Evolutionary conservation across 208 protist species (phyloP), one percentile per base, ranked within the genome.

Genomic region (Strigomonas culicis): DNA sequence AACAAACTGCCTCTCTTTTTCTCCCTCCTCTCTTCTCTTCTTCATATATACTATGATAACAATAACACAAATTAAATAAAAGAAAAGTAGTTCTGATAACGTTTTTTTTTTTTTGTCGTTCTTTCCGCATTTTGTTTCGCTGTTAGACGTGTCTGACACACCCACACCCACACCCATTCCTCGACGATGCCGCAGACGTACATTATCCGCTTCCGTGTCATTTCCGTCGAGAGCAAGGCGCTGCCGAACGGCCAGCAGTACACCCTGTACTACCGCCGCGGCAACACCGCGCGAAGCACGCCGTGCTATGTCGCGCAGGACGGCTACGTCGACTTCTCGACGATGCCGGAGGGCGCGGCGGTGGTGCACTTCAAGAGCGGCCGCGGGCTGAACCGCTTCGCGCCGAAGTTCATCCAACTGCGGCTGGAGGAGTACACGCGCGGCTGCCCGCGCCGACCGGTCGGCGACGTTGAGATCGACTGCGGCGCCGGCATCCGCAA

Each of bases 381-480:
- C 60, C 67, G 68, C 62, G 58, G 34, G 25, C 74, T 70, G 8
- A 17, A 47, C 46, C 79, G 85, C 28, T 93, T 82, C 50, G 84
- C 79, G 1, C 75, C 86, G 2, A 95, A 95, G 72, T 88, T 82
- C 70, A 84, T 95, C 36, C 79, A 74, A 50, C 84, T 95, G 36
- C 83, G 86, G 53, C 60, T 95, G 3, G 89, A 95, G 66, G 85
- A 95, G 73, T 92, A 88, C 68, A 85, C 74, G 19, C 71, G 84
- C 17, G 83, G 86, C 15, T 63, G 63, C 44, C 80, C 89, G 30
- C 84, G 88, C 47, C 77, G 75, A 22, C 60, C 77, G 0, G 86
- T 95, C 0, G 85, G 77, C 25, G 84, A 93, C 64, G 76, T 74
- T 46, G 74, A 90, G 63, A 59, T 89, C 43, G 86, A 95, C 77